Evolutionary conservation across 176 grass and related monocot species (phyloP).

Genomic region (Rhynchospora tenuis): DNA sequence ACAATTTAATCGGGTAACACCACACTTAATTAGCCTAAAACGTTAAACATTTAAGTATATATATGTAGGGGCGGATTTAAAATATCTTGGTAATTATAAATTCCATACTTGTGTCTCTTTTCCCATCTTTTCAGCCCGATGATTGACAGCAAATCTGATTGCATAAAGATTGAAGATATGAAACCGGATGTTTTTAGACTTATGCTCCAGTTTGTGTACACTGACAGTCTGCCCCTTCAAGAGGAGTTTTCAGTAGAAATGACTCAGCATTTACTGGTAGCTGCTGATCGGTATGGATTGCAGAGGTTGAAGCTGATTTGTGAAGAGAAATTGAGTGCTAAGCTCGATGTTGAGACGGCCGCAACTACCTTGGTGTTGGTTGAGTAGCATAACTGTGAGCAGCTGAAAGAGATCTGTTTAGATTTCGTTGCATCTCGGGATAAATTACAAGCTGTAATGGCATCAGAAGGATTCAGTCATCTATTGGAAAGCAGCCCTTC

Average conservation of each 20-base stretch:
- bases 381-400: conserved; percentile 17
- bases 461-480: conserved; percentile 25
- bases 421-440: conserved; percentile 17
- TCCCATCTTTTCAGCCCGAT: conserved; percentile 15
- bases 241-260: not conserved
- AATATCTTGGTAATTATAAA: too few relatives aligned
- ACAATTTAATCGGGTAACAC: too few relatives aligned
- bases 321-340: not conserved
- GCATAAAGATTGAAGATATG: conserved; percentile 29
- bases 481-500: conserved; percentile 8
- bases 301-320: conserved; percentile 33
- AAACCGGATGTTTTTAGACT: conserved; percentile 20
- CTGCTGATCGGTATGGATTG: conserved; percentile 30
- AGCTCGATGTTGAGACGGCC: not conserved
- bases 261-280: conserved; percentile 30
- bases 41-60: too few relatives aligned
- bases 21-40: too few relatives aligned
- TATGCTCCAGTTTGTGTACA: conserved; percentile 50
- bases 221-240: conserved; percentile 23
- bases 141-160: not conserved
- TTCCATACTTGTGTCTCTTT: too few relatives aligned
- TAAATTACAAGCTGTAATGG: conserved; percentile 8
- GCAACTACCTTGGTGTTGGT: conserved; percentile 31
- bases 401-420: conserved; percentile 30
- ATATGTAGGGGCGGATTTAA: too few relatives aligned